Evolutionary conservation across 2,329 filamentous ascomycete species (phyloP).

Genomic region (Ophiostoma ips): DNA sequence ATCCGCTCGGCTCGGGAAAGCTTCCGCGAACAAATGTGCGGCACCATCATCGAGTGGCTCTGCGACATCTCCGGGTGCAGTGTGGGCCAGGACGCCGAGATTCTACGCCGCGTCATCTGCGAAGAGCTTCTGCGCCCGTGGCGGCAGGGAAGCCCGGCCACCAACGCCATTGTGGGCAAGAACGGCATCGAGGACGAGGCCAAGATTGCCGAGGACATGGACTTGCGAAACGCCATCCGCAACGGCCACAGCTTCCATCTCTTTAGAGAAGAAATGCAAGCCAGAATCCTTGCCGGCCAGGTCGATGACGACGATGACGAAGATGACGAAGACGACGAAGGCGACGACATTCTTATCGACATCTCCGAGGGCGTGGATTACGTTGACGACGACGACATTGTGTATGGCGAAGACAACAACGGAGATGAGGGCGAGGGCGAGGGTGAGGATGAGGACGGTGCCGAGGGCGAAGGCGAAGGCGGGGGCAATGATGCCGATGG

Average conservation of each 20-base stretch:
- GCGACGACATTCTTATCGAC: conserved; percentile 11
- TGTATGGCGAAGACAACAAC: conserved; percentile 18
- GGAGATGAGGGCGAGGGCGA: conserved; percentile 22
- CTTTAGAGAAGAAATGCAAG: background rate
- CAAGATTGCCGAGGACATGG: conserved; percentile 26
- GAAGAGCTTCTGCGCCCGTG: conserved; percentile 83
- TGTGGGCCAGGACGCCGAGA: conserved; percentile 63
- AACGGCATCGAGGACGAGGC: conserved; percentile 75
- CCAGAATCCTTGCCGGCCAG: conserved; percentile 19
- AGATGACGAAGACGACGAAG: conserved; percentile 17
- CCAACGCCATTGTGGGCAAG: conserved; percentile 62
- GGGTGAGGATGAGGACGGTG: conserved; percentile 14
- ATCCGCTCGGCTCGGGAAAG: conserved; percentile 88
- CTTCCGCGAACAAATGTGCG: conserved; percentile 96
- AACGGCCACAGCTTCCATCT: conserved; percentile 29
- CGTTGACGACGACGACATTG: conserved; percentile 9
- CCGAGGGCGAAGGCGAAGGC: background rate
- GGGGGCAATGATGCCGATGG: conserved; percentile 10
- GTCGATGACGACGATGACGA: conserved; percentile 18
- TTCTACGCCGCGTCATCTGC: conserved; percentile 71
- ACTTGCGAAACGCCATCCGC: conserved; percentile 46
- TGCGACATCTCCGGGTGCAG: conserved; percentile 82
- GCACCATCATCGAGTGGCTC: conserved; percentile 94
- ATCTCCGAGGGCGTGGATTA: background rate
- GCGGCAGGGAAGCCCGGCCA: conserved; percentile 72